A percentile compares a stretch with the other conserved stretches of the same genome.
Evolutionary conservation across 2,329 filamentous ascomycete species (phyloP).

Genomic region (Cercospora sesami): DNA sequence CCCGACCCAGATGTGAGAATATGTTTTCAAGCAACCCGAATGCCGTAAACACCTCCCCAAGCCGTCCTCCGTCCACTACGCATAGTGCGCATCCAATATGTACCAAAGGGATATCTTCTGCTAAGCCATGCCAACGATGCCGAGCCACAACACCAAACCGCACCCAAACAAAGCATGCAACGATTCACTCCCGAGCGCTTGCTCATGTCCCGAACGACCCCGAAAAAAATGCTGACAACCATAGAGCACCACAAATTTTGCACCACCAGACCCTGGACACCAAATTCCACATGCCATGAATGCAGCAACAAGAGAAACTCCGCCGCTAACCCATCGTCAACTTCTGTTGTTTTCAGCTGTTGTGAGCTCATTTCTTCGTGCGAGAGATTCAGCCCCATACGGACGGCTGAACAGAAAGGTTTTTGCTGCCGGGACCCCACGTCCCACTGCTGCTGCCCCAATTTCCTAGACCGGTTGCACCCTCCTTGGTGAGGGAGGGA

Average conservation of each 20-base stretch:
- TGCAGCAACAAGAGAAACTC: slow-evolving; percentile 22
- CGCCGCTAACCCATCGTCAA: slow-evolving; percentile 23
- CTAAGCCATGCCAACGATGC: slow-evolving; percentile 2
- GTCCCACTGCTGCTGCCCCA: slow-evolving; percentile 81
- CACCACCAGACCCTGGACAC: slow-evolving; percentile 20
- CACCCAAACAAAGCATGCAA: background rate
- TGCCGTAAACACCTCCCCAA: background rate
- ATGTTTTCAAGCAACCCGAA: background rate
- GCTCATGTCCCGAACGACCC: slow-evolving; percentile 1
- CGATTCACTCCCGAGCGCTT: slow-evolving; percentile 4
- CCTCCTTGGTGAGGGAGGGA: slow-evolving; percentile 51
- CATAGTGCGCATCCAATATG: slow-evolving; percentile 6
- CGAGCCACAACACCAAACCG: slow-evolving; percentile 6
- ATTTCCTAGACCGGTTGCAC: slow-evolving; percentile 49
- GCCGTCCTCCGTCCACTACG: background rate
- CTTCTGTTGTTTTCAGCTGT: slow-evolving; percentile 16
- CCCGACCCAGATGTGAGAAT: background rate
- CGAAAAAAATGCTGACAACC: slow-evolving; percentile 12
- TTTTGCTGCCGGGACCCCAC: slow-evolving; percentile 72
- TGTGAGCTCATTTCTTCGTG: slow-evolving; percentile 15
- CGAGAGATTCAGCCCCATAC: slow-evolving; percentile 74
- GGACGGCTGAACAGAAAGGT: slow-evolving; percentile 82
- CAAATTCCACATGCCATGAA: slow-evolving; percentile 25
- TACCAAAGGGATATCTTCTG: slow-evolving; percentile 16
- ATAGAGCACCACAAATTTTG: slow-evolving; percentile 12